phyloP scores from a whole-genome alignment of 1,139 yeast genomes.

The Geotrichum bryndzae region DNA sequence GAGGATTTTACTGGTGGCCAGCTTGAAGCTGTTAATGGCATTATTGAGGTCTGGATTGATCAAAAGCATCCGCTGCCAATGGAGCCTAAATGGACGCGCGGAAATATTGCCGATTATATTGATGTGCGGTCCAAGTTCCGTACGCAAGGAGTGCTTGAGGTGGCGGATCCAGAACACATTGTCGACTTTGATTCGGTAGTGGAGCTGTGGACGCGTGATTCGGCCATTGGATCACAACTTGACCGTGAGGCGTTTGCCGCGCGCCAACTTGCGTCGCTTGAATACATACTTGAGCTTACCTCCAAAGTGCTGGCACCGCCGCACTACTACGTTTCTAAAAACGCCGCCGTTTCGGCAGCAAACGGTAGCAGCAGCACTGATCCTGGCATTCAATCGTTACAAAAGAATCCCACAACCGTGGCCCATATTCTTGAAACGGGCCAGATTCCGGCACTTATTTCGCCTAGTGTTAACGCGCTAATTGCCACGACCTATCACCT shows the following conservation, averaged over 20 bases:
- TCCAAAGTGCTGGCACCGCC: slow-evolving; percentile 23
- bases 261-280: slow-evolving; percentile 13
- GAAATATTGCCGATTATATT: slow-evolving; percentile 24
- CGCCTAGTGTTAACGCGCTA: slow-evolving; percentile 22
- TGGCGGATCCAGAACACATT: slow-evolving; percentile 22
- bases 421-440: slow-evolving; percentile 19
- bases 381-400: neutral
- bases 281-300: slow-evolving; percentile 20
- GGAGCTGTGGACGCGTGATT: slow-evolving; percentile 21
- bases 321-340: slow-evolving; percentile 20
- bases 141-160: slow-evolving; percentile 19
- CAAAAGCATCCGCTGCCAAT: slow-evolving; percentile 22
- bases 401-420: slow-evolving; percentile 11
- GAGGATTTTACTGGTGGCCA: slow-evolving; percentile 24
- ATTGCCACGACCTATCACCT: slow-evolving; percentile 18
- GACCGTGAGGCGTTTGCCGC: slow-evolving; percentile 21
- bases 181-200: slow-evolving; percentile 20
- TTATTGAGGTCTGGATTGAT: slow-evolving; percentile 25
- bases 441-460: slow-evolving; percentile 22
- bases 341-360: slow-evolving; percentile 9
- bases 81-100: slow-evolving; percentile 29
- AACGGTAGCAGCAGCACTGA: neutral
- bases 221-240: slow-evolving; percentile 14
- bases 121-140: slow-evolving; percentile 24
- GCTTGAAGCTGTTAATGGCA: slow-evolving; percentile 19